These are phyloP conservation scores for Hypoxylon fuscum DNA, from an alignment of 495 filamentous ascomycete species.

Conservation along the genomic window DNA sequence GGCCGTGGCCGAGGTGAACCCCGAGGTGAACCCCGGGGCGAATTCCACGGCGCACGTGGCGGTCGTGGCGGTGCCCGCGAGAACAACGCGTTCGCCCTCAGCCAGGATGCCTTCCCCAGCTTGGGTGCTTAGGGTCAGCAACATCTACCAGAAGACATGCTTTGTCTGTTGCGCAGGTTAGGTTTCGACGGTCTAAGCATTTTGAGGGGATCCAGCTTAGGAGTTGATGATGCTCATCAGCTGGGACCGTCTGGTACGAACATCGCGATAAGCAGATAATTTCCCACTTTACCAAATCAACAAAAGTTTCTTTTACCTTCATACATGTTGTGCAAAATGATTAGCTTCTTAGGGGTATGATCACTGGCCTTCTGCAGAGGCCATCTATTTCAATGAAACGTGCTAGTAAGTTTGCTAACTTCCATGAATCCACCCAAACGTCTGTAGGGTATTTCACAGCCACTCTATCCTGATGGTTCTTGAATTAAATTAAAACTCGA, in stretches of 20 bases:
- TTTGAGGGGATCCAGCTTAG: slow-evolving; percentile 22
- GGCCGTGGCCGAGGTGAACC: too few relatives aligned
- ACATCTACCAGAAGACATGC: slow-evolving; percentile 12
- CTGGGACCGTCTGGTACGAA: slow-evolving; percentile 36
- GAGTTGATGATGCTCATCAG: slow-evolving; percentile 23
- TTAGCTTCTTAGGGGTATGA: slow-evolving; percentile 19
- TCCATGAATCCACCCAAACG: too few relatives aligned
- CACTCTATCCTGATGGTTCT: too few relatives aligned
- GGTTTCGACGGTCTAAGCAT: slow-evolving; percentile 29
- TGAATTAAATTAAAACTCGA: too few relatives aligned
- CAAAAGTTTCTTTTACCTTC: slow-evolving; percentile 45
- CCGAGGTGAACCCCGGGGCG: slow-evolving; percentile 56
- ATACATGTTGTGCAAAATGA: slow-evolving; percentile 27
- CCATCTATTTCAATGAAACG: too few relatives aligned
- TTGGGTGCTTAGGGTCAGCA: slow-evolving; percentile 60
- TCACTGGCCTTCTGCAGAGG: slow-evolving; percentile 20
- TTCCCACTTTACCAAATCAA: slow-evolving; percentile 42
- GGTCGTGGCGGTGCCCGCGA: slow-evolving; percentile 49
- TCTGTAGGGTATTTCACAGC: too few relatives aligned
- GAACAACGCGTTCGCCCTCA: slow-evolving; percentile 64
- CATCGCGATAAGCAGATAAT: slow-evolving; percentile 33
- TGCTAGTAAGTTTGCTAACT: slow-evolving; percentile 20
- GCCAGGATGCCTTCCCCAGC: slow-evolving; percentile 78
- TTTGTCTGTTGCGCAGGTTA: slow-evolving; percentile 31
- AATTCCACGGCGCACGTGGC: slow-evolving; percentile 49